Evolutionary conservation across 441 rosid genomes (phyloP), one percentile per base, ranked within the genome.

Genomic region (Gossypium laxum): DNA sequence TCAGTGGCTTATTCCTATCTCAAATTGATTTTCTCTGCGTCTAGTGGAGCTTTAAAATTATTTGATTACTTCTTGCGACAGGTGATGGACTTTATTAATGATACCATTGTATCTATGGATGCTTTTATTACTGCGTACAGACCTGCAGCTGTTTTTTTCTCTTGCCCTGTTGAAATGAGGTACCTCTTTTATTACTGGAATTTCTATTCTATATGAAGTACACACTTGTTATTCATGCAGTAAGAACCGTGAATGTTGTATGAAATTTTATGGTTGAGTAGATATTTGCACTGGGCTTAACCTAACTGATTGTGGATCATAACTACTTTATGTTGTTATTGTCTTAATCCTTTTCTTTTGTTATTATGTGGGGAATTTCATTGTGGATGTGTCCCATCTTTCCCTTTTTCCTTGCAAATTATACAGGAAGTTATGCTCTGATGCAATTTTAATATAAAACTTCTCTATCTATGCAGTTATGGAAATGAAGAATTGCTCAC

Each of bases 41-140:
- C 55, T 18, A 10, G 21, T 67, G 15, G 21, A 54, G 70, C 45
- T 38, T 67, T 59, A 5, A 60, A 54, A 12, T 14, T 67, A 28
- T 30, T 22, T 0, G 12, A 69, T 4, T 67, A 34, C 51, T 28
- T 4, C 68, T 72, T 62, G 26, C 6, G 19, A 41, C 80, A 93
- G 99, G 99, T 91, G 77, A 85, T 94, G 94, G 99, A 94, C 84
- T 94, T 94, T 55, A 87, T 94, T 74, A 94, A 94, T 83, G 99
- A 94, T 82, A 91, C 98, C 54, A 72, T 89, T 81, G 90, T 86
- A 70, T 91, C 99, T 67, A 84, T 94, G 91, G 97, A 90, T 77
- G 87, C 97, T 69, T 85, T 92, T 67, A 79, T 84, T 76, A 78
- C 85, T 77, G 88, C 87, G 5, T 88, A 89, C 83, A 85, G 76